phyloP scores from a whole-genome alignment of 305 asterid genomes.

The Fraxinus nigra region DNA sequence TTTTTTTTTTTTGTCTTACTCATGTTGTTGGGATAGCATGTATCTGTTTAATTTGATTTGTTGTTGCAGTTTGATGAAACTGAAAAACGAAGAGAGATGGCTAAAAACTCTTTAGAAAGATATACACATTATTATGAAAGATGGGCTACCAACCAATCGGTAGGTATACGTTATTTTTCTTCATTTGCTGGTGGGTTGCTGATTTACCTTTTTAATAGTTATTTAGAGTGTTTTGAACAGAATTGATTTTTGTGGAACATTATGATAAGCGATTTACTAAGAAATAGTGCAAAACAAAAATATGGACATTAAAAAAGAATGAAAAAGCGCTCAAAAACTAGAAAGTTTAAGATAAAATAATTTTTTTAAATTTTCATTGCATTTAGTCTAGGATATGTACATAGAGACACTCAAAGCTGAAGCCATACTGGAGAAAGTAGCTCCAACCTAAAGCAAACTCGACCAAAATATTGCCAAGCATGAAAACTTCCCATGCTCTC shows the following conservation, averaged over 20 bases:
- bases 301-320: not conserved
- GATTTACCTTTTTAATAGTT: not conserved
- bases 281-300: not conserved
- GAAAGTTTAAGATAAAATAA: not conserved
- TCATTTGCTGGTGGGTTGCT: conserved; percentile 5
- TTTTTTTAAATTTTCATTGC: conserved; percentile 4
- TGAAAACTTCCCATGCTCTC: not conserved
- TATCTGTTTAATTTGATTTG: conserved; percentile 24
- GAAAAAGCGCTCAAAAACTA: not conserved
- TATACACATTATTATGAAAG: conserved; percentile 93
- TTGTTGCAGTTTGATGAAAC: conserved; percentile 72
- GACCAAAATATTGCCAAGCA: not conserved
- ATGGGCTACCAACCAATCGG: conserved; percentile 99
- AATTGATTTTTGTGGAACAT: conserved; percentile 10
- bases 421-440: conserved; percentile 8
- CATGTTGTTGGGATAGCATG: conserved; percentile 23
- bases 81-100: conserved; percentile 97
- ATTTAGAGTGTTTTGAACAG: not conserved
- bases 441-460: not conserved
- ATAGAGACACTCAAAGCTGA: conserved; percentile 8
- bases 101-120: conserved; percentile 89
- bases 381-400: conserved; percentile 13
- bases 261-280: not conserved
- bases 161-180: conserved; percentile 33
- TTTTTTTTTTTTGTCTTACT: not conserved